These are phyloP conservation scores for Hypoxylon sp. DNA, from an alignment of 2,329 filamentous ascomycete genomes.

Conservation along the genomic window DNA sequence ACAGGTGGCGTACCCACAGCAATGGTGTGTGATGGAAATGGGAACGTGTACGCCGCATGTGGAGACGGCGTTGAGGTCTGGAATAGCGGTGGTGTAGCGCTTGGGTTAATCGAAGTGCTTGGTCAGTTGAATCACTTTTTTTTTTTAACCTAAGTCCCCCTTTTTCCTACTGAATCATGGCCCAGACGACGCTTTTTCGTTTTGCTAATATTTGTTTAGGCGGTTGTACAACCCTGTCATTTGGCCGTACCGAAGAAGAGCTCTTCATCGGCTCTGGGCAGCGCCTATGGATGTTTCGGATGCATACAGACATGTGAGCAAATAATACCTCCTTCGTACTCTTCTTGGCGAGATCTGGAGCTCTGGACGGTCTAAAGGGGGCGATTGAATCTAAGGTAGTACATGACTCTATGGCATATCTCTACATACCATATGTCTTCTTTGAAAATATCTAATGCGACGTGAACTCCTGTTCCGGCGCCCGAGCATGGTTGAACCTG, in stretches of 20 bases:
- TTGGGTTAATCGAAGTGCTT: slow-evolving; percentile 56
- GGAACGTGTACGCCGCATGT: slow-evolving; percentile 62
- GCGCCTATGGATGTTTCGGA: slow-evolving; percentile 57
- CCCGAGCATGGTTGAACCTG: too few species aligned
- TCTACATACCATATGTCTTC: not conserved
- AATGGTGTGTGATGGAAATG: slow-evolving; percentile 56
- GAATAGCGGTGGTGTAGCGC: slow-evolving; percentile 56
- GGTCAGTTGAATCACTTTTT: slow-evolving; percentile 44
- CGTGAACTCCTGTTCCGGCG: too few species aligned
- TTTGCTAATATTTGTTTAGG: slow-evolving; percentile 41
- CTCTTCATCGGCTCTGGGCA: slow-evolving; percentile 62
- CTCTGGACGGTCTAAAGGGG: not conserved
- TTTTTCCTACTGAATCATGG: not conserved
- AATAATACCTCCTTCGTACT: too few species aligned
- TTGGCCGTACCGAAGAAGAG: slow-evolving; percentile 54
- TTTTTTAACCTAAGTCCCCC: not conserved
- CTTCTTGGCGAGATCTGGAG: too few species aligned
- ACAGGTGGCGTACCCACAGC: slow-evolving; percentile 59
- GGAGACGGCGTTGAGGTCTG: slow-evolving; percentile 64
- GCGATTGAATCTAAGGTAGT: not conserved
- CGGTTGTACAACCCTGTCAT: slow-evolving; percentile 60
- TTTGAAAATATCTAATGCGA: too few species aligned
- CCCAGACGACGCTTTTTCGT: not conserved
- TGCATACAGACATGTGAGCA: slow-evolving; percentile 34
- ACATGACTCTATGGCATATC: not conserved